Conservation (phyloP, 257 asterid species). For the Avicennia marina region DNA sequence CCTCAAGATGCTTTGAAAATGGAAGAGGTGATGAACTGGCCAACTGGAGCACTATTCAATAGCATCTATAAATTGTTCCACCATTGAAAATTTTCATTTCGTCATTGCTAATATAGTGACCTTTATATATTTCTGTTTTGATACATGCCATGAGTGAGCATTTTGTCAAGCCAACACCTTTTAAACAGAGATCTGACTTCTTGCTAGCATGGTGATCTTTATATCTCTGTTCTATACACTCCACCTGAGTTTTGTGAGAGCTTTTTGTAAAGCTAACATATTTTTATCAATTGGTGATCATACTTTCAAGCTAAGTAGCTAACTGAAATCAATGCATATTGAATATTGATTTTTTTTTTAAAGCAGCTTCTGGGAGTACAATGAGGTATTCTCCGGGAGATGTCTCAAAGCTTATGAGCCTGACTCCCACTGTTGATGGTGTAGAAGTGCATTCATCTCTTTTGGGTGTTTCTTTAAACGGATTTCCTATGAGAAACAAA, state of each 20-base stretch:
- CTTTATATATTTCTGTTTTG: too few species aligned
- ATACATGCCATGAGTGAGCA: too few species aligned
- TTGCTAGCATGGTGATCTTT: too few species aligned
- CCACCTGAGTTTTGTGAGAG: too few species aligned
- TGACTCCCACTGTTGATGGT: conserved; percentile 40
- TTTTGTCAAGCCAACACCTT: too few species aligned
- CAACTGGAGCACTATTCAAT: neutral
- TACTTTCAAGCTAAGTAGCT: too few species aligned
- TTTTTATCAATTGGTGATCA: too few species aligned
- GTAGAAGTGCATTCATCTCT: conserved; percentile 44
- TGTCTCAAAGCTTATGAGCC: conserved; percentile 52
- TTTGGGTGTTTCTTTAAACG: conserved; percentile 38
- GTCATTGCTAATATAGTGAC: too few species aligned
- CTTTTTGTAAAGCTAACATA: too few species aligned
- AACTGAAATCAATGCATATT: too few species aligned
- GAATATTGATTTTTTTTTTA: conserved; percentile 1
- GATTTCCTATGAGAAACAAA: conserved; percentile 35
- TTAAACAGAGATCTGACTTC: too few species aligned
- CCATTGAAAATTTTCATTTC: conserved; percentile 1
- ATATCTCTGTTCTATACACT: too few species aligned
- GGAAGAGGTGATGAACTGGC: neutral
- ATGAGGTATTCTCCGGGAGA: conserved; percentile 63
- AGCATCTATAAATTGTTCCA: conserved; percentile 2
- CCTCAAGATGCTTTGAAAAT: neutral
- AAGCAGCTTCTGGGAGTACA: conserved; percentile 59